Evolutionary conservation across 2,329 filamentous ascomycete genomes (phyloP).

Genomic region (Apiospora kogelbergensis): DNA sequence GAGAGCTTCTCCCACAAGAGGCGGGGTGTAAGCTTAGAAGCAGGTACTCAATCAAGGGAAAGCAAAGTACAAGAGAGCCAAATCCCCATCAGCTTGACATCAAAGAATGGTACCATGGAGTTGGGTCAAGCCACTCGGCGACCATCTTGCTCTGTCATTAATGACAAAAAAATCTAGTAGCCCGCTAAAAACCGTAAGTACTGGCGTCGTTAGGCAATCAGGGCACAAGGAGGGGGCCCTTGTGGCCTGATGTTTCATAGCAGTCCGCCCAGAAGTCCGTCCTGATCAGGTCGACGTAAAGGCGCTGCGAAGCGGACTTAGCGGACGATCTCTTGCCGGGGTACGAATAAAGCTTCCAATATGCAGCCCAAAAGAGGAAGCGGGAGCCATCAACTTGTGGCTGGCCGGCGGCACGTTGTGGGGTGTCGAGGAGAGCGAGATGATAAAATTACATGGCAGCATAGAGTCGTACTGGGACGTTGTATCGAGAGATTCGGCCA

Average conservation of each 20-base stretch:
- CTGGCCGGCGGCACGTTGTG: not conserved
- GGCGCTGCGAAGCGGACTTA: not conserved
- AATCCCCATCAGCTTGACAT: not conserved
- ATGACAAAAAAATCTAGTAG: conserved; percentile 2
- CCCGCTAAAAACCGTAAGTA: not conserved
- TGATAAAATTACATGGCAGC: conserved; percentile 3
- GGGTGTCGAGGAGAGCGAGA: conserved; percentile 1
- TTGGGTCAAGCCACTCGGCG: conserved; percentile 9
- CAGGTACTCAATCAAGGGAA: not conserved
- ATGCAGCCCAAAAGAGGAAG: not conserved
- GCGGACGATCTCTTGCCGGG: not conserved
- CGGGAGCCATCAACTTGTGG: not conserved
- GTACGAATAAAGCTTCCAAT: conserved; percentile 1
- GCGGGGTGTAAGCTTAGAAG: not conserved
- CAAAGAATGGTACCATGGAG: conserved; percentile 1
- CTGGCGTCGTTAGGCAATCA: not conserved
- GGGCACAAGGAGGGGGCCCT: not conserved
- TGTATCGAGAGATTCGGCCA: conserved; percentile 14
- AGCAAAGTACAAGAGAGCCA: not conserved
- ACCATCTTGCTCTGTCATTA: conserved; percentile 3
- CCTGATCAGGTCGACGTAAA: not conserved
- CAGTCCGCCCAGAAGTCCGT: no score
- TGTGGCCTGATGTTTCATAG: not conserved
- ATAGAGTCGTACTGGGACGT: not conserved
- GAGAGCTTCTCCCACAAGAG: not conserved